These are phyloP conservation scores for Avicennia marina DNA, from an alignment of 257 asterid genomes.

Conservation along the genomic window DNA sequence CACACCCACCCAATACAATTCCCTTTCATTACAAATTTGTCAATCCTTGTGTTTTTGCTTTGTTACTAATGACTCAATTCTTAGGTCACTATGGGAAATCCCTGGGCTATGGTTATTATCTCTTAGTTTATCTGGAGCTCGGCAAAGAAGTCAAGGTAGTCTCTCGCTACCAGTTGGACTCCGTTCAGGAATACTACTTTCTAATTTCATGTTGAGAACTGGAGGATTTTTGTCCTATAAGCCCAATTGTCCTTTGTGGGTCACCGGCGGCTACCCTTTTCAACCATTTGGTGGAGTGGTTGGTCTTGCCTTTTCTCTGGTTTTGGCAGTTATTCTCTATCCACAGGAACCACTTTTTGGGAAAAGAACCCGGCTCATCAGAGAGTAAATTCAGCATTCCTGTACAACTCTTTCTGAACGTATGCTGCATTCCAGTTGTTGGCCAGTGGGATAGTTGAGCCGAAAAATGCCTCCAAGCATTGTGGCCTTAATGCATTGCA, in stretches of 20 bases:
- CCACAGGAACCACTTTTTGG: constrained; percentile 34
- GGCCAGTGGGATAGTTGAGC: too few species aligned
- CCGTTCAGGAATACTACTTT: constrained; percentile 74
- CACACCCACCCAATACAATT: not conserved
- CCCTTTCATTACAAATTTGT: constrained; percentile 4
- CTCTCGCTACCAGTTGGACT: constrained; percentile 80
- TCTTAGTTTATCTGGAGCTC: constrained; percentile 72
- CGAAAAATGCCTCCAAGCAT: too few species aligned
- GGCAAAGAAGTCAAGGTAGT: constrained; percentile 67
- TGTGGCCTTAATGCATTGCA: too few species aligned
- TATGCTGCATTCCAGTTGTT: too few species aligned
- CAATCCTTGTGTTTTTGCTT: constrained; percentile 12
- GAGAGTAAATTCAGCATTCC: constrained; percentile 26
- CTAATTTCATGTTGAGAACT: constrained; percentile 47
- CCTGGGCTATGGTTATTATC: constrained; percentile 90
- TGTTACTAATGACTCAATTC: constrained; percentile 11
- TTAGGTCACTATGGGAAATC: constrained; percentile 73
- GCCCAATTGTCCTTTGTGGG: constrained; percentile 57
- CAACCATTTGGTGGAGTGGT: constrained; percentile 87
- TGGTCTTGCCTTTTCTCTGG: constrained; percentile 55
- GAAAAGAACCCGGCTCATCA: constrained; percentile 32
- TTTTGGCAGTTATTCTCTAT: constrained; percentile 52
- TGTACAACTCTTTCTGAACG: too few species aligned
- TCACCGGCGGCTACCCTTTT: constrained; percentile 58
- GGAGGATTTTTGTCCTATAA: constrained; percentile 56